Evolutionary conservation across 768 basidiomycete species (phyloP).

Genomic region (Pisolithus microcarpus): DNA sequence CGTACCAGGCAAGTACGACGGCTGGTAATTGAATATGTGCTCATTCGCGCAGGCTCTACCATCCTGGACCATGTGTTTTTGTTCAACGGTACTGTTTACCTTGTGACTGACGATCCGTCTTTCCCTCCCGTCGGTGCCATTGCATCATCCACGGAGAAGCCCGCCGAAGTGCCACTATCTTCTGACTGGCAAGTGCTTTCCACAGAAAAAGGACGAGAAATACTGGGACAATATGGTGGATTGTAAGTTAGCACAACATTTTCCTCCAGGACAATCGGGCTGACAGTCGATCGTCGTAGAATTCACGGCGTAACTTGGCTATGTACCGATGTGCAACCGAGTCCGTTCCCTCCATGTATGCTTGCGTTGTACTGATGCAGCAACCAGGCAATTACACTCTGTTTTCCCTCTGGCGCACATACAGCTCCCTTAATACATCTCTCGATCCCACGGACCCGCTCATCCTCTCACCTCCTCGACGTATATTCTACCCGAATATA

Average conservation of each 20-base stretch:
- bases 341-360: conserved; percentile 28
- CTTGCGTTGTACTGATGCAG: conserved; percentile 4
- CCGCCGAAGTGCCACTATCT: conserved; percentile 35
- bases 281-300: conserved; percentile 24
- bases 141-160: conserved; percentile 30
- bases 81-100: conserved; percentile 62
- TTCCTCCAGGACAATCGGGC: not conserved
- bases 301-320: conserved; percentile 68
- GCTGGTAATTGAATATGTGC: not conserved
- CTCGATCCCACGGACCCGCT: conserved; percentile 40
- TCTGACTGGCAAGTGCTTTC: conserved; percentile 59
- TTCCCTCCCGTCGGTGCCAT: conserved; percentile 55
- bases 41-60: conserved; percentile 56
- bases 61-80: conserved; percentile 77
- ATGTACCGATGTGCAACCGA: conserved; percentile 43
- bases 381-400: conserved; percentile 57
- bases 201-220: conserved; percentile 37
- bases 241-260: conserved; percentile 31
- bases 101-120: conserved; percentile 61
- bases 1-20: conserved; percentile 47
- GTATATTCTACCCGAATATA: conserved; percentile 69
- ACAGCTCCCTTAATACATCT: conserved; percentile 52
- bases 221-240: conserved; percentile 48
- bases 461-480: conserved; percentile 56
- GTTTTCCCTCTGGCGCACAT: conserved; percentile 70